These are phyloP conservation scores for Persicaria tinctoria DNA, from an alignment of 148 eudicot genomes.

Conservation along the genomic window DNA sequence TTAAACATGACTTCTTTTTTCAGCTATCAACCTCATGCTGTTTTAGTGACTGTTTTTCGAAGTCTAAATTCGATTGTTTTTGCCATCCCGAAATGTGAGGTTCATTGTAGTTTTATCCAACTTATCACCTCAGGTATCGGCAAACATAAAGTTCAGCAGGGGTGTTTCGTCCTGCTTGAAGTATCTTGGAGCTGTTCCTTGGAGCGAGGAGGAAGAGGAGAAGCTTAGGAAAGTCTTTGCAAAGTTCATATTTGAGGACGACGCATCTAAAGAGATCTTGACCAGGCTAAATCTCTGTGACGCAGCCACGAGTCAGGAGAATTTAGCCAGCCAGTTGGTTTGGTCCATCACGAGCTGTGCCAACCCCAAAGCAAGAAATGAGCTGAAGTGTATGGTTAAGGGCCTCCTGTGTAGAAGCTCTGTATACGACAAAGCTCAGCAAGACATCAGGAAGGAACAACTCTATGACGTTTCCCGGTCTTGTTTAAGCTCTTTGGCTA, in stretches of 20 bases:
- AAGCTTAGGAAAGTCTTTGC: conserved; percentile 57
- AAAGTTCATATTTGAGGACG: conserved; percentile 54
- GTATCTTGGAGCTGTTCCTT: conserved; percentile 90
- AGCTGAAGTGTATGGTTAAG: conserved; percentile 73
- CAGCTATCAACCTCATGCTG: background rate
- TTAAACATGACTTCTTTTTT: background rate
- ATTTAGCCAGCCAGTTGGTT: conserved; percentile 51
- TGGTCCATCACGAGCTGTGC: conserved; percentile 54
- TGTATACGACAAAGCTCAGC: conserved; percentile 48
- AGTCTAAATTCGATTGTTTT: background rate
- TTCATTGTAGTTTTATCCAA: background rate
- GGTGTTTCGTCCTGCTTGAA: conserved; percentile 69
- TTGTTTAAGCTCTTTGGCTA: conserved; percentile 44
- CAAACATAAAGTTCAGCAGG: conserved; percentile 60
- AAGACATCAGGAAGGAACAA: conserved; percentile 63
- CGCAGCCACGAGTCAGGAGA: conserved; percentile 38
- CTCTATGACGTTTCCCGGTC: conserved; percentile 49
- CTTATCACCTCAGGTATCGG: conserved; percentile 51
- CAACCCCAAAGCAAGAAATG: conserved; percentile 63
- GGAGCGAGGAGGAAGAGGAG: conserved; percentile 98
- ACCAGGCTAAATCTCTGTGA: conserved; percentile 47
- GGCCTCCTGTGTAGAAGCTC: conserved; percentile 78
- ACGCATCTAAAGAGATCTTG: conserved; percentile 41
- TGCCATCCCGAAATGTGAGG: background rate
- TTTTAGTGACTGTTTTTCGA: background rate